These are phyloP conservation scores for Penicillium coprophilum DNA, from an alignment of 495 filamentous ascomycete genomes.

Conservation along the genomic window DNA sequence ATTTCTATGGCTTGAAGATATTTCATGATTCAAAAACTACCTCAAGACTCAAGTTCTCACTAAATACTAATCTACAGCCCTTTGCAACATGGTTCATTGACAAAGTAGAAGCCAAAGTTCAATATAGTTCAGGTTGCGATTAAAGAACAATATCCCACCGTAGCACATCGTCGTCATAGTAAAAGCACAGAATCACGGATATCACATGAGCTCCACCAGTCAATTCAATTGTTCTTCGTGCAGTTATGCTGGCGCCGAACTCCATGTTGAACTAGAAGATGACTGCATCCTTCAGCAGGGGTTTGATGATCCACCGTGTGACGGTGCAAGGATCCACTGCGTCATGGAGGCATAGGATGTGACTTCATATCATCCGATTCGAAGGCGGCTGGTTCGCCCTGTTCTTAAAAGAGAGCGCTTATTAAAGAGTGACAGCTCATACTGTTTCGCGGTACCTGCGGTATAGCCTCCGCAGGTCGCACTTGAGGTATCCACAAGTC, in stretches of 20 bases:
- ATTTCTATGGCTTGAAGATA: neutral
- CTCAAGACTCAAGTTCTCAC: neutral
- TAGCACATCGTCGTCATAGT: conserved; percentile 1
- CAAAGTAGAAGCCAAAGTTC: neutral
- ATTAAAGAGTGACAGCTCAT: conserved; percentile 7
- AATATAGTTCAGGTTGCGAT: neutral
- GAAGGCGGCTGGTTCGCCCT: conserved; percentile 2
- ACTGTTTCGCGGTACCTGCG: conserved; percentile 9
- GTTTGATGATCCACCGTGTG: conserved; percentile 5
- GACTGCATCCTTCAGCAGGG: conserved; percentile 11
- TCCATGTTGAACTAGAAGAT: conserved; percentile 10
- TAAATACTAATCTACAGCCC: neutral
- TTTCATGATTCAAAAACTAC: neutral
- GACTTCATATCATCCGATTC: conserved; percentile 15
- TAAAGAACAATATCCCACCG: neutral
- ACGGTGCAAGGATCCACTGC: conserved; percentile 5
- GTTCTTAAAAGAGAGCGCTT: neutral
- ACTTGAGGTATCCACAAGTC: neutral
- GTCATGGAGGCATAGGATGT: conserved; percentile 9
- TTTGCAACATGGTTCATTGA: neutral
- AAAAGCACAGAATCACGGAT: neutral
- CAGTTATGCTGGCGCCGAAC: neutral
- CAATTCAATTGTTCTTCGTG: neutral
- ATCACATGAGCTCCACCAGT: neutral
- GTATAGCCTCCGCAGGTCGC: conserved; percentile 10